phyloP scores from a whole-genome alignment of 2,329 filamentous ascomycete species.

The Calonectria montana region DNA sequence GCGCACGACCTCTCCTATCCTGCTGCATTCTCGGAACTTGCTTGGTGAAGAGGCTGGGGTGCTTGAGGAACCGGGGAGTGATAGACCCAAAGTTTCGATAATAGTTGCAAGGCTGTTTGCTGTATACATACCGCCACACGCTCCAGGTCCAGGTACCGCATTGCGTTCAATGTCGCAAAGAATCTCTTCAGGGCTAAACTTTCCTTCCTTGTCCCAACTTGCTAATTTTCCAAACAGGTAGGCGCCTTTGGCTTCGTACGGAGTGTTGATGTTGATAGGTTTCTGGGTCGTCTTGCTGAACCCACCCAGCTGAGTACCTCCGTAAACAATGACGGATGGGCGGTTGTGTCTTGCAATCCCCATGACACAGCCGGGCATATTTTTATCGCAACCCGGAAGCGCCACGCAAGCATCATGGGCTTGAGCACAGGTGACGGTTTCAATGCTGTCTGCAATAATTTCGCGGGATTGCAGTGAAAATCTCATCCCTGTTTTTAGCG shows the following conservation, averaged over 20 bases:
- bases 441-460: slow-evolving; percentile 14
- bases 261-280: slow-evolving; percentile 11
- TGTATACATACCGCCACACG: slow-evolving; percentile 65
- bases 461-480: slow-evolving; percentile 17
- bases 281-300: not conserved
- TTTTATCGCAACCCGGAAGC: slow-evolving; percentile 15
- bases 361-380: slow-evolving; percentile 19
- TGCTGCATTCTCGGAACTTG: slow-evolving; percentile 59
- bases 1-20: slow-evolving; percentile 60
- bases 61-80: slow-evolving; percentile 61
- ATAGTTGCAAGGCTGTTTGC: slow-evolving; percentile 65
- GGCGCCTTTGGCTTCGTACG: slow-evolving; percentile 6
- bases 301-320: not conserved
- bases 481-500: not conserved
- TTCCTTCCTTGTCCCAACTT: slow-evolving; percentile 1
- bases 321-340: slow-evolving; percentile 7
- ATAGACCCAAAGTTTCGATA: slow-evolving; percentile 64
- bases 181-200: slow-evolving; percentile 3
- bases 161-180: slow-evolving; percentile 37
- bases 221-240: not conserved
- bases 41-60: slow-evolving; percentile 64
- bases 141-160: slow-evolving; percentile 56
- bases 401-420: slow-evolving; percentile 11
- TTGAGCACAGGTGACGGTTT: slow-evolving; percentile 12
- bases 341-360: slow-evolving; percentile 12